phyloP scores from a whole-genome alignment of 2,329 filamentous ascomycete genomes.

The Chrysoporthe austroafricana region DNA sequence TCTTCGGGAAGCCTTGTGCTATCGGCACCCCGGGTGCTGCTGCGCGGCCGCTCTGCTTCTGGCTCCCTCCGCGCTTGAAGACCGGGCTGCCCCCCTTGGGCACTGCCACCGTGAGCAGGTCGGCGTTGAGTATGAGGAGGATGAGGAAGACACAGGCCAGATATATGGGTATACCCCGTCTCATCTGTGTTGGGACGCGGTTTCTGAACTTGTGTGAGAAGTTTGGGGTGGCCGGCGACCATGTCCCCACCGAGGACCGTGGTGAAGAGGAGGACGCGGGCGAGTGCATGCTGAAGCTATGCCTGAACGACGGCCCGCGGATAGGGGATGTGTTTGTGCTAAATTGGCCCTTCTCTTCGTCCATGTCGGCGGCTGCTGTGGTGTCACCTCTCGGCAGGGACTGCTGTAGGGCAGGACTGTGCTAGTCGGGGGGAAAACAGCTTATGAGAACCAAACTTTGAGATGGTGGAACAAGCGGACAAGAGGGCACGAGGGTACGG shows the following conservation, averaged over 20 bases:
- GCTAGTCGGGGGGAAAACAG: background rate
- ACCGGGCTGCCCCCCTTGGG: constrained; percentile 29
- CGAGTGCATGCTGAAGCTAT: constrained; percentile 25
- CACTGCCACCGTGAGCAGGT: constrained; percentile 37
- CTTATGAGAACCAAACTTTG: background rate
- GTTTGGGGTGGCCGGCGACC: constrained; percentile 32
- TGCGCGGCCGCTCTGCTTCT: constrained; percentile 24
- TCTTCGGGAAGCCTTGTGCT: constrained; percentile 56
- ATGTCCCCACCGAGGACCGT: constrained; percentile 31
- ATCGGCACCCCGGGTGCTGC: constrained; percentile 29
- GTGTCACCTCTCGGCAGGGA: constrained; percentile 6
- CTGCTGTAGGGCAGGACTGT: background rate
- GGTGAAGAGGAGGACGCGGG: constrained; percentile 22
- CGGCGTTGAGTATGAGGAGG: constrained; percentile 51
- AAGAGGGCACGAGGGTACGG: constrained; percentile 12
- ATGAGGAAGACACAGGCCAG: constrained; percentile 48
- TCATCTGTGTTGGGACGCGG: constrained; percentile 40
- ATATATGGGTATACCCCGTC: constrained; percentile 52
- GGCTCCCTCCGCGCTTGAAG: constrained; percentile 32
- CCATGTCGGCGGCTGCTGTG: constrained; percentile 7
- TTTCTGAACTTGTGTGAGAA: constrained; percentile 36
- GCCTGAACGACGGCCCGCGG: constrained; percentile 14
- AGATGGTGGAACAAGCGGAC: constrained; percentile 2
- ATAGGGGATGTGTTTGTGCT: constrained; percentile 14
- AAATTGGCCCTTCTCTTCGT: constrained; percentile 9